A percentile compares a stretch with the other conserved stretches of the same genome.
These are phyloP conservation scores for Astragalus glycyphyllos DNA, from an alignment of 306 rosid species.

Conservation along the genomic window DNA sequence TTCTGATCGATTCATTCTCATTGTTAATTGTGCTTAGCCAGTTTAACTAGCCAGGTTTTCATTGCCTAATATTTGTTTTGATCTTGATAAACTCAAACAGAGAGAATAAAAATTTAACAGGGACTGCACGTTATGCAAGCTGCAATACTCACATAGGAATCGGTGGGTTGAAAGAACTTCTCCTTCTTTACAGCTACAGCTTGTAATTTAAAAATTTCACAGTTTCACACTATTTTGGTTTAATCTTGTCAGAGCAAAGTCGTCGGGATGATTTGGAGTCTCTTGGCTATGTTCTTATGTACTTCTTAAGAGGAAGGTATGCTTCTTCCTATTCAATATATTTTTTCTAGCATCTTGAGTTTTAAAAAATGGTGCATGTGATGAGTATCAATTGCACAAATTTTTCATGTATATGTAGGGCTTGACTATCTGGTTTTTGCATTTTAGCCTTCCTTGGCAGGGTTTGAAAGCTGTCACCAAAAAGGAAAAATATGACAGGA, in stretches of 20 bases:
- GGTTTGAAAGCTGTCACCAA: constrained; percentile 79
- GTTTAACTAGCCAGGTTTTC: constrained; percentile 13
- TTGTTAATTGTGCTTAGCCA: constrained; percentile 22
- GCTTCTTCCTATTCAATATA: constrained; percentile 35
- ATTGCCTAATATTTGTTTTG: constrained; percentile 44
- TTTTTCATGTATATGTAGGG: constrained; percentile 21
- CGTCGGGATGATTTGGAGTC: constrained; percentile 94
- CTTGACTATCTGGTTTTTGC: constrained; percentile 43
- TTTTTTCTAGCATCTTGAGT: constrained; percentile 30
- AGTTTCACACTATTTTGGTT: constrained; percentile 24
- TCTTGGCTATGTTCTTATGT: constrained; percentile 85
- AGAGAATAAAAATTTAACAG: constrained; percentile 83
- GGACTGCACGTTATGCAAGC: constrained; percentile 93
- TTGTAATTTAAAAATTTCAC: constrained; percentile 32
- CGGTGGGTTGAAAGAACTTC: constrained; percentile 55
- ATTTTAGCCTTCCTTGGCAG: constrained; percentile 94
- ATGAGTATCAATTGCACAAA: constrained; percentile 12
- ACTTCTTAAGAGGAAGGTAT: constrained; percentile 89
- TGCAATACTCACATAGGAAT: constrained; percentile 86
- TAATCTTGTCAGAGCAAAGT: constrained; percentile 73
- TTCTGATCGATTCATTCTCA: constrained; percentile 27
- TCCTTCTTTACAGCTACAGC: constrained; percentile 17
- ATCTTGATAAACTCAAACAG: constrained; percentile 58
- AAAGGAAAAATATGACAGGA: constrained; percentile 83
- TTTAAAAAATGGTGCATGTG: constrained; percentile 18